A percentile compares a stretch with the other conserved stretches of the same genome.
These are phyloP conservation scores for Epichloe sylvatica DNA, from an alignment of 2,329 filamentous ascomycete genomes.

Conservation along the genomic window DNA sequence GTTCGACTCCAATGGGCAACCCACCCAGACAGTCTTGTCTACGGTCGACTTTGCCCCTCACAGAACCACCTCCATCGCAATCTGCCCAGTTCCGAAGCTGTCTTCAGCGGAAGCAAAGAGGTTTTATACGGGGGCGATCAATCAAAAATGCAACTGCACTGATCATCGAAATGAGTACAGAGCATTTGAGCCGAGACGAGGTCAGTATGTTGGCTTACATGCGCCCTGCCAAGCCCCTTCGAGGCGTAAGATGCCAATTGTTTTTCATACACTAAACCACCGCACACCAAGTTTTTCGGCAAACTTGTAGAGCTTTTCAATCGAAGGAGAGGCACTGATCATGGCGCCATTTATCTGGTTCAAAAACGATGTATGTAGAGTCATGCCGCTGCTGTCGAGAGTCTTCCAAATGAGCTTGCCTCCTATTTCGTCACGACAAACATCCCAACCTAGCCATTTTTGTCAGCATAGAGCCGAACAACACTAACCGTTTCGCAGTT, in stretches of 20 bases:
- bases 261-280: not conserved
- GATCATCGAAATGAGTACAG: slow-evolving; percentile 12
- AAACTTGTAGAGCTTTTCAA: slow-evolving; percentile 55
- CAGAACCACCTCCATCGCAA: not conserved
- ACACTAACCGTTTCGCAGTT: not conserved
- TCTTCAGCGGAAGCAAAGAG: not conserved
- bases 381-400: not conserved
- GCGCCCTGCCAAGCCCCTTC: not conserved
- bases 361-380: slow-evolving; percentile 56
- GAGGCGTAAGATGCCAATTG: not conserved
- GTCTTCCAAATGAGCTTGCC: not conserved
- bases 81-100: not conserved
- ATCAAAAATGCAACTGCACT: too few species aligned
- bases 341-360: slow-evolving; percentile 59
- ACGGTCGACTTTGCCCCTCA: not conserved
- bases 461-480: not conserved
- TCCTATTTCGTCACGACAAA: slow-evolving; percentile 29
- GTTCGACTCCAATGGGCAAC: not conserved
- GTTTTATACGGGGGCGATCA: too few species aligned
- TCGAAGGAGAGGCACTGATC: slow-evolving; percentile 50
- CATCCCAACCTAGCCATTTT: slow-evolving; percentile 24
- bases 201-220: slow-evolving; percentile 12
- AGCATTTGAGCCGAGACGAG: slow-evolving; percentile 26
- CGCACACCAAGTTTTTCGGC: slow-evolving; percentile 49
- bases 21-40: not conserved